Evolutionary conservation across 2,329 filamentous ascomycete genomes (phyloP).

Genomic region (Tympanopsis confertula): DNA sequence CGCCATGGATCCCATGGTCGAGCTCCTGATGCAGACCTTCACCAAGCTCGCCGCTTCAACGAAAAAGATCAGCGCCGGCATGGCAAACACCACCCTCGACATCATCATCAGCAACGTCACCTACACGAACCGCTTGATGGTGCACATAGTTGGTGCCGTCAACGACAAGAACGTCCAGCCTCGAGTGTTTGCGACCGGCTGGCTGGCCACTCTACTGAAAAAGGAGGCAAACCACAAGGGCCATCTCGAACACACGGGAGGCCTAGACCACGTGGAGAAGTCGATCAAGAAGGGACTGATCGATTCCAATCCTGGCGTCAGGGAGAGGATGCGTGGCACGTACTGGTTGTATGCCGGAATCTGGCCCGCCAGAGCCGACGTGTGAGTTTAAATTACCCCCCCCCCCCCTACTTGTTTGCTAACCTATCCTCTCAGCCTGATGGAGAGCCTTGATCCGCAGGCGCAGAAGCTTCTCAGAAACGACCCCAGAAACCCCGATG

Average conservation of each 20-base stretch:
- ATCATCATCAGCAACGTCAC: conserved; percentile 48
- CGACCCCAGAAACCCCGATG: conserved; percentile 69
- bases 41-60: conserved; percentile 52
- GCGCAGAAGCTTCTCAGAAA: conserved; percentile 73
- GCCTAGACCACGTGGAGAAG: conserved; percentile 46
- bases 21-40: conserved; percentile 50
- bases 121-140: conserved; percentile 43
- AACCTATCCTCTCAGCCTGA: conserved; percentile 43
- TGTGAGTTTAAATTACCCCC: conserved; percentile 23
- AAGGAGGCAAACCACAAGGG: conserved; percentile 42
- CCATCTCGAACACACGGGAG: conserved; percentile 47
- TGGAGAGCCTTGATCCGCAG: conserved; percentile 65
- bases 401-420: background rate
- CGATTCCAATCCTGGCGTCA: conserved; percentile 54
- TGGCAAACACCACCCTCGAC: conserved; percentile 46
- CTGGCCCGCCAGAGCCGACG: conserved; percentile 44
- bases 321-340: conserved; percentile 45
- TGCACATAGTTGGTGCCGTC: conserved; percentile 45
- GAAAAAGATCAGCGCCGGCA: conserved; percentile 53
- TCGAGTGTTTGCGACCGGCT: conserved; percentile 43
- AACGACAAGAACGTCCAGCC: conserved; percentile 56
- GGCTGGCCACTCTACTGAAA: conserved; percentile 47
- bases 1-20: conserved; percentile 46
- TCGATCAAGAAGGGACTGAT: conserved; percentile 47
- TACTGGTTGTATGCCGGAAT: conserved; percentile 50